These are phyloP conservation scores for Niebla homalea DNA, from an alignment of 495 filamentous ascomycete genomes.

Conservation along the genomic window DNA sequence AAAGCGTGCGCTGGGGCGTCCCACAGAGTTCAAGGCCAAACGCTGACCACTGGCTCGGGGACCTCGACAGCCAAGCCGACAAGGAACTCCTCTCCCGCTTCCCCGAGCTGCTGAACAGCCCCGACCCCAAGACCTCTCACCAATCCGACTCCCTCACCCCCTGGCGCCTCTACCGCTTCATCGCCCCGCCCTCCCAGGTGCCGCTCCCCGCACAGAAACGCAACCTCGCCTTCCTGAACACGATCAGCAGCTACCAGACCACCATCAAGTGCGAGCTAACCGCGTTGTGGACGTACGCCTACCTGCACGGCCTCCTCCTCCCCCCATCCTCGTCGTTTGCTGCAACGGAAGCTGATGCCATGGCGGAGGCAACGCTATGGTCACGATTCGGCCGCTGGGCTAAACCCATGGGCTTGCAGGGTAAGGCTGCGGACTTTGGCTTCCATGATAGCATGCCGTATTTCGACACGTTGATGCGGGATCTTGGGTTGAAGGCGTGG, in stretches of 20 bases:
- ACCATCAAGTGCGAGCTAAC: neutral
- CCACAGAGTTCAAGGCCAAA: too few species aligned
- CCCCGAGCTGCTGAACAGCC: constrained; percentile 24
- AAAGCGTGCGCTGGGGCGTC: neutral
- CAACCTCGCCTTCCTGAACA: constrained; percentile 10
- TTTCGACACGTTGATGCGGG: constrained; percentile 53
- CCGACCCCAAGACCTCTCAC: neutral
- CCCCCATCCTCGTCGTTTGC: neutral
- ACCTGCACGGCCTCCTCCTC: constrained; percentile 3
- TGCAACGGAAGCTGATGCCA: constrained; percentile 11
- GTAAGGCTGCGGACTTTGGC: constrained; percentile 56
- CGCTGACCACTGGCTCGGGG: neutral
- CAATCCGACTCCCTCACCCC: neutral
- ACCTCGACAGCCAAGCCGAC: neutral
- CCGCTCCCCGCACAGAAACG: neutral
- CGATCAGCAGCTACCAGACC: neutral
- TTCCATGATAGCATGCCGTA: constrained; percentile 72
- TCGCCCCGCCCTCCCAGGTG: constrained; percentile 8
- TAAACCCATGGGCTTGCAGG: constrained; percentile 51
- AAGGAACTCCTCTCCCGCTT: constrained; percentile 50
- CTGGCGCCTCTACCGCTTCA: constrained; percentile 10
- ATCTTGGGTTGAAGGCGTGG: constrained; percentile 41
- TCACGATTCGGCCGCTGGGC: constrained; percentile 57
- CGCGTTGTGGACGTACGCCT: constrained; percentile 12
- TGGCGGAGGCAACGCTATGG: constrained; percentile 48